Base-by-base conservation (phyloP, 495 filamentous ascomycete species). In the Penicillium nucicola region DNA sequence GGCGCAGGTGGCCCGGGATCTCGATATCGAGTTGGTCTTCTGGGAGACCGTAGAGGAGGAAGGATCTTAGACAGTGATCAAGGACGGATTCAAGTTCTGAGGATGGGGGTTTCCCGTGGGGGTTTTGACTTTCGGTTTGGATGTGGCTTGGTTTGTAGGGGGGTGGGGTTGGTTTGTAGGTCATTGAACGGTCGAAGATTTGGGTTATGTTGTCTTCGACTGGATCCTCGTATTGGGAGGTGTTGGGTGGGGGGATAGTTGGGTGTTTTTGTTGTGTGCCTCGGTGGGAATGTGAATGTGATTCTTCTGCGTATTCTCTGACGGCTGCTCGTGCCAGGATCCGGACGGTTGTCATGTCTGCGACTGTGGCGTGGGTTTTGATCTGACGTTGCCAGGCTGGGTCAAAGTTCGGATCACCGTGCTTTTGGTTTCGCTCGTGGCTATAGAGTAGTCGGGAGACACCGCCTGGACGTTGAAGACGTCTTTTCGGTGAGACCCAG, bases 341-440 rank as follows among this genome's bases (percentile, higher is more conserved):
- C 38, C 75, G 69, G 40, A 76, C 61, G 18, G 74, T 77, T 37
- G 68, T 67, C 9, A 70, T 30, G 45, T 74, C 64, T 5, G 77
- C 71, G 40, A 67, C 30, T 6, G 64, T 52, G 20, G 57, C 54
- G 42, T 70, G 70, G 7, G 45, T 39, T 34, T 63, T 57, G 8
- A 50, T 19, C 20, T 71, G 52, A 9, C 42, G 28, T 46, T 59
- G 56, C 58, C 68, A 71, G n/a, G 25, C 8, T 18, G 40, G n/a
- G 39, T 70, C 55, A 50, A 66, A 71, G 22, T 56, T 51, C 0
- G 66, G 70, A 36, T 68, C 56, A 38, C 61, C 63, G 14, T 52
- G 38, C 14, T 38, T n/a, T 8, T 38, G 42, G 31, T 62, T 48
- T 15, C 66, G 58, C 42, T 72, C 65, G 1, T 25, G 17, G 46